Percentiles rank a stretch among this genome's conserved stretches.
Evolutionary conservation across 805 yeast species (phyloP).

Genomic region (Yarrowia deformans): DNA sequence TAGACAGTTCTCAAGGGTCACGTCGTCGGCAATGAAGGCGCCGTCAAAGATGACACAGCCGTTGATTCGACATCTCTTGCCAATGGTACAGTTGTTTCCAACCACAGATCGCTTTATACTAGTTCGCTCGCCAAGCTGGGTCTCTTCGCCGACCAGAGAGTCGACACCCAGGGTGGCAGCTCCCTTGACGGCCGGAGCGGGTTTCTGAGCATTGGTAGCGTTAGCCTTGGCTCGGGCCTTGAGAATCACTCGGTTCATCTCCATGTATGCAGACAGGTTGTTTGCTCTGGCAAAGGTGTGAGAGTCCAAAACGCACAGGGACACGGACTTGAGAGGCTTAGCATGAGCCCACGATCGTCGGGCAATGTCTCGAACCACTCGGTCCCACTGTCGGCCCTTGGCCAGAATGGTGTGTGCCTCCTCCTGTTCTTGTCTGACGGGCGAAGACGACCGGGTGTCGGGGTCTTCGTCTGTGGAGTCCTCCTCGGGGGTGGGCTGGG

Average conservation of each 20-base stretch:
- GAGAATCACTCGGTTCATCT: slow-evolving; percentile 82
- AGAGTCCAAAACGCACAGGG: slow-evolving; percentile 73
- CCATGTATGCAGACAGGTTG: slow-evolving; percentile 82
- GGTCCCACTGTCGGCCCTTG: slow-evolving; percentile 43
- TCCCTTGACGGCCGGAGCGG: slow-evolving; percentile 42
- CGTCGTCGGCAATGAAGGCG: slow-evolving; percentile 78
- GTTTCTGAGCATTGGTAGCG: slow-evolving; percentile 44
- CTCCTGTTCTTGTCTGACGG: slow-evolving; percentile 34
- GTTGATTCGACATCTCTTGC: slow-evolving; percentile 84
- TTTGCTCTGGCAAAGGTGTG: slow-evolving; percentile 76
- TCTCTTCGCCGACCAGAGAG: slow-evolving; percentile 72
- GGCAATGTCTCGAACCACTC: slow-evolving; percentile 80
- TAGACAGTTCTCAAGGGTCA: slow-evolving; percentile 78
- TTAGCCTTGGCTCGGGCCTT: slow-evolving; percentile 59
- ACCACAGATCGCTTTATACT: slow-evolving; percentile 86
- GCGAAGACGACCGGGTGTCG: slow-evolving; percentile 43
- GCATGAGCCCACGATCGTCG: slow-evolving; percentile 92
- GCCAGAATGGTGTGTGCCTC: slow-evolving; percentile 41
- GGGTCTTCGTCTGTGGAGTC: slow-evolving; percentile 41
- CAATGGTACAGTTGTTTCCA: slow-evolving; percentile 76
- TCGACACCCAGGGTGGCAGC: slow-evolving; percentile 87
- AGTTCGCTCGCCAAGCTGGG: slow-evolving; percentile 80
- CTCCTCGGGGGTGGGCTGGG: slow-evolving; percentile 45
- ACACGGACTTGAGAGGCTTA: slow-evolving; percentile 63
- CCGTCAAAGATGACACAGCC: slow-evolving; percentile 82